Percentiles rank a stretch among this genome's conserved stretches.
Conservation (phyloP, 2,329 filamentous ascomycete species). For the Talaromyces sp. region DNA sequence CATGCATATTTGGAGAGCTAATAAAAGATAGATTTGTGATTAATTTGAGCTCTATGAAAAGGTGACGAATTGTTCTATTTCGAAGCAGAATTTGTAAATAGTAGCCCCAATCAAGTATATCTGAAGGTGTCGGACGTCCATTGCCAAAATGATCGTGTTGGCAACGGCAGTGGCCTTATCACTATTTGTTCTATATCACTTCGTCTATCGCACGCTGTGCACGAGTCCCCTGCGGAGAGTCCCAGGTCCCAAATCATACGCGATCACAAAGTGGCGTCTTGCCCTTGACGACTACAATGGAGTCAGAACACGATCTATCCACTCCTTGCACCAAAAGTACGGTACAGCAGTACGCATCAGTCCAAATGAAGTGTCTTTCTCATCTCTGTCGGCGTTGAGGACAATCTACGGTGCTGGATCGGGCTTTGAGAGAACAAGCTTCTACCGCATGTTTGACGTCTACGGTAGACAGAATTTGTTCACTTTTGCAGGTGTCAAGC, state of each 20-base stretch:
- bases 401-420: constrained; percentile 55
- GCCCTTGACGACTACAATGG: constrained; percentile 46
- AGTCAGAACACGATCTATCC: constrained; percentile 41
- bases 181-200: not conserved
- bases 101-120: not conserved
- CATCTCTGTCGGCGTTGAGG: constrained; percentile 45
- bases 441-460: constrained; percentile 56
- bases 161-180: not conserved
- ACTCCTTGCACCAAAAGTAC: constrained; percentile 45
- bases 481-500: constrained; percentile 44
- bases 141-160: not conserved
- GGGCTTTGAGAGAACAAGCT: constrained; percentile 48
- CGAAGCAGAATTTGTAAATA: not conserved
- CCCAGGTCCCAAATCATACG: constrained; percentile 40
- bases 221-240: constrained; percentile 2
- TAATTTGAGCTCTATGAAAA: not conserved
- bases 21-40: not conserved
- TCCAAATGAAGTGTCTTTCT: constrained; percentile 47
- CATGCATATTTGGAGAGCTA: not conserved
- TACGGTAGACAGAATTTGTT: constrained; percentile 54
- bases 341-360: constrained; percentile 49
- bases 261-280: constrained; percentile 46
- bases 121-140: not conserved
- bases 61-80: not conserved
- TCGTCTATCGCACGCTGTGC: not conserved